Evolutionary conservation across 2,329 filamentous ascomycete genomes (phyloP), one percentile per base, ranked within the genome.

Genomic region (Ophiocordyceps camponoti-rufipedis): DNA sequence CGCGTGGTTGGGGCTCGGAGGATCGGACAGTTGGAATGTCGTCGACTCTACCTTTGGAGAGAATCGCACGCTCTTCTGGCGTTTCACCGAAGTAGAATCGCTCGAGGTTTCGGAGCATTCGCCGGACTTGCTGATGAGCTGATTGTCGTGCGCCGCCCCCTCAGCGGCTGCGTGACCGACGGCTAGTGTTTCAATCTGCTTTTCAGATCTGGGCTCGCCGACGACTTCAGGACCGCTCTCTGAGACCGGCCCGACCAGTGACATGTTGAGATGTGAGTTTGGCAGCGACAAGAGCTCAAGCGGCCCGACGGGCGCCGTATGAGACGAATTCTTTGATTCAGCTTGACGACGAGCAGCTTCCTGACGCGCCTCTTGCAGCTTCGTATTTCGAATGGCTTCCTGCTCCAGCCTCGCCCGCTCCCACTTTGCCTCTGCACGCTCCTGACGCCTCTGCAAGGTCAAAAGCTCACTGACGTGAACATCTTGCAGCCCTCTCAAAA

Each of bases 351-450:
- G 49, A 9, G 50, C 51, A 32, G 54, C 52, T 2, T 55, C 54
- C 46, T 55, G 47, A 41, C 51, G 49, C 0, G 69, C 68, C 53
- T 77, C 73, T 44, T 65, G 58, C 14, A 65, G 56, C 41, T 65
- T 67, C 48, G 80, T 84, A 56, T 80, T 72, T 51, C 88, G 80
- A 51, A 96, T 85, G 11, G 78, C 82, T 57, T 94, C 82, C 53
- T 85, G 78, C 60, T 95, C 87, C 45, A 81, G 76, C 51, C 83
- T 79, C n/a, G 91, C 91, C 54, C 91, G 74, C 59, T 96, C 88
- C 66, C 91, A 80, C 63, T 98, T 98, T 62, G 85, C 80, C 55
- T 85, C 74, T 49, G 79, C 80, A 42, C 91, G 78, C 60, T 94
- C 85, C 51, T 84, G 78, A 55, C 91, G 75, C 48, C 91, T 71